phyloP scores from a whole-genome alignment of 331 rosid genomes.

The Acacia concinna region DNA sequence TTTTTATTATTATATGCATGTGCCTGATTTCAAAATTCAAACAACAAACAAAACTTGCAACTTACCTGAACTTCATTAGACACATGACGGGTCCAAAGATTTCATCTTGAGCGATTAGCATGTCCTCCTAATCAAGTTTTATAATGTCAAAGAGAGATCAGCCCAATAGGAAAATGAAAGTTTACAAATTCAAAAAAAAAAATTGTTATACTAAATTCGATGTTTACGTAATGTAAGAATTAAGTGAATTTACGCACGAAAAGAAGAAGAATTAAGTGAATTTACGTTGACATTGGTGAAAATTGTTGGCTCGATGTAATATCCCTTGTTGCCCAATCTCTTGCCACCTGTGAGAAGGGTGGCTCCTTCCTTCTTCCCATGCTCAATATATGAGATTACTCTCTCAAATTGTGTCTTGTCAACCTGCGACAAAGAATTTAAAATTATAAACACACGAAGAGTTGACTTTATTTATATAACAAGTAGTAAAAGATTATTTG shows the following conservation, averaged over 20 bases:
- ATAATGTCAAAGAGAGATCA: not conserved
- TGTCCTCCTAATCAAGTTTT: constrained; percentile 55
- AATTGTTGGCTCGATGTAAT: constrained; percentile 78
- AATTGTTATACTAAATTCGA: not conserved
- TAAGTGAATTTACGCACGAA: not conserved
- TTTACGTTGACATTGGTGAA: constrained; percentile 67
- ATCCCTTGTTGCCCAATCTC: constrained; percentile 59
- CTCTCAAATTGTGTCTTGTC: constrained; percentile 69
- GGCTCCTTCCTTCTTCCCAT: constrained; percentile 88
- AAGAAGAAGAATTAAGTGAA: not conserved
- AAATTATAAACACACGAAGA: not conserved
- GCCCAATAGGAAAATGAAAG: not conserved
- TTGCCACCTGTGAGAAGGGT: constrained; percentile 78
- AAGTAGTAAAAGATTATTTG: no score
- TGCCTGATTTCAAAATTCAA: not conserved
- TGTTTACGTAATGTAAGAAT: not conserved
- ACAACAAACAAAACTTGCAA: not conserved
- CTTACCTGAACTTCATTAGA: constrained; percentile 70
- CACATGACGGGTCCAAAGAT: constrained; percentile 81
- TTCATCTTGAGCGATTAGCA: constrained; percentile 73
- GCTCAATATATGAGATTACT: constrained; percentile 64
- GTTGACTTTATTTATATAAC: no score
- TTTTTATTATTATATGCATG: no score
- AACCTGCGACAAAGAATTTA: constrained; percentile 40
- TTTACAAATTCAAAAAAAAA: not conserved